Evolutionary conservation across 2,329 filamentous ascomycete species (phyloP), one percentile per base, ranked within the genome.

Genomic region (Pyrenophora graminea): DNA sequence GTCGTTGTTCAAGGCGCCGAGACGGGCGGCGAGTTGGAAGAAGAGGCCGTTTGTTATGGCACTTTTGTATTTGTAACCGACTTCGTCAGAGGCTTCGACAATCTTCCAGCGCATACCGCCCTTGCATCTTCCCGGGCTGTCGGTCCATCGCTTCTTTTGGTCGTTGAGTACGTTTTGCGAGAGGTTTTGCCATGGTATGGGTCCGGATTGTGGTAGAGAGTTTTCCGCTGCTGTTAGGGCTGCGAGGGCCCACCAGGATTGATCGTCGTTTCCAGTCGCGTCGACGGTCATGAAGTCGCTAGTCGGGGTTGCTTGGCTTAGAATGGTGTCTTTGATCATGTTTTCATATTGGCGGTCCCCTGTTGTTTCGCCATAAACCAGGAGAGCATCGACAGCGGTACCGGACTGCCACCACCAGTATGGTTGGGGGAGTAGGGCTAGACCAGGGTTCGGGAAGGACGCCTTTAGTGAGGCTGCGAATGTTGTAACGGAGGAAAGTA

Each of bases 21-120:
- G 79, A 6, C 89, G 85, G 0, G 90, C 88, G 1, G 88, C 86
- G 30, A 95, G 80, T 69, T 92, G 87, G 74, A 94, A 91, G 70
- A 95, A 85, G 4, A 85, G 84, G 15, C 88, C 89, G 69, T 93
- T 93, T 48, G 86, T 85, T 59, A 91, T 83, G 15, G 85, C 81
- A 74, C 92, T 91, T 72, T 91, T 93, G 80, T 95, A 93, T 62
- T 84, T 80, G 67, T 90, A 86, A 7, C 90, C 90, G 56, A 85
- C 85, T 31, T 45, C 53, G 3, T 56, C 55, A 67, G 94, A 91
- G 58, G 80, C 82, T 1, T 80, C 73, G 67, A 85, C 90, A 59
- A 95, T 90, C 75, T 95, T 90, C 88, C 89, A 92, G 37, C 64
- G 63, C 48, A 69, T 51, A 4, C 90, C 90, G 43, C 90, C 90